Percentiles rank a stretch among this genome's conserved stretches.
Conservation (phyloP, 208 protist species). For the Trypanosoma congolense region DNA sequence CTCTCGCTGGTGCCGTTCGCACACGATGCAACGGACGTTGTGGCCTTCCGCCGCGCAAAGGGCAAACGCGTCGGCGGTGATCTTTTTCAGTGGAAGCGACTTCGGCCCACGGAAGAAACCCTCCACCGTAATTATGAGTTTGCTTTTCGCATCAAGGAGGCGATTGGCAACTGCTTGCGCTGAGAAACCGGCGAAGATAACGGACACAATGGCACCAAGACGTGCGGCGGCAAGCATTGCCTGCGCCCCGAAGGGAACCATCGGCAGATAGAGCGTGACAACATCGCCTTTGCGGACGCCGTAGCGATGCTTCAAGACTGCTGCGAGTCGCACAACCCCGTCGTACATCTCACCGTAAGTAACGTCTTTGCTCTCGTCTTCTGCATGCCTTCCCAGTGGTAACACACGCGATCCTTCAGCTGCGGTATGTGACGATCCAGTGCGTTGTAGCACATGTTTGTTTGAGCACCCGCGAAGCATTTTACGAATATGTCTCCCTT, state of each 20-base stretch:
- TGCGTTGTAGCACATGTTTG: constrained; percentile 89
- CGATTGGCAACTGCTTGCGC: constrained; percentile 49
- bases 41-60: constrained; percentile 28
- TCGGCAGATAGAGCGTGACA: constrained; percentile 96
- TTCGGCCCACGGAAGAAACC: constrained; percentile 80
- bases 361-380: constrained; percentile 30
- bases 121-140: constrained; percentile 81
- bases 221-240: constrained; percentile 97
- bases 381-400: constrained; percentile 86
- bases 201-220: constrained; percentile 90
- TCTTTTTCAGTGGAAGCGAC: constrained; percentile 84
- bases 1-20: constrained; percentile 38
- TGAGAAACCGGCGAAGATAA: constrained; percentile 87
- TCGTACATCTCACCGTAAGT: constrained; percentile 87
- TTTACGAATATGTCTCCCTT: constrained; percentile 57
- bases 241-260: constrained; percentile 87
- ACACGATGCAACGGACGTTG: constrained; percentile 44
- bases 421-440: constrained; percentile 80
- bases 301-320: constrained; percentile 81
- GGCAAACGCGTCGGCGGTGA: constrained; percentile 72
- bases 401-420: constrained; percentile 71
- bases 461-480: constrained; percentile 80
- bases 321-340: constrained; percentile 83
- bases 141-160: constrained; percentile 51
- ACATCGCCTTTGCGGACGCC: constrained; percentile 90